These are phyloP conservation scores for Diaporthe vaccinii DNA, from an alignment of 2,329 filamentous ascomycete species.

Conservation along the genomic window DNA sequence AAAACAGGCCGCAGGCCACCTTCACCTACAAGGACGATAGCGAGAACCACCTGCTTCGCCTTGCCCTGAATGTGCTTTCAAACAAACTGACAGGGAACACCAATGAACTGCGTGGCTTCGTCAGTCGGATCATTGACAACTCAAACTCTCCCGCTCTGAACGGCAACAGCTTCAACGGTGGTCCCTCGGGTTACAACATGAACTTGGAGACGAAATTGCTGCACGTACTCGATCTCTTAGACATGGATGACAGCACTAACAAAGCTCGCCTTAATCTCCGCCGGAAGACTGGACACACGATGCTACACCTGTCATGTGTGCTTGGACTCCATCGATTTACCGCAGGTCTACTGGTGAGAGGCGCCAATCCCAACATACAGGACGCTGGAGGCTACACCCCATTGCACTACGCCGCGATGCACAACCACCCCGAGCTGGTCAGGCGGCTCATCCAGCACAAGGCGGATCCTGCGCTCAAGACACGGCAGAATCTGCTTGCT, in stretches of 20 bases:
- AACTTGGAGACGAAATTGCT: constrained; percentile 78
- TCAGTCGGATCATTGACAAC: constrained; percentile 69
- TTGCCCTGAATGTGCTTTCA: constrained; percentile 74
- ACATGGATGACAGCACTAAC: constrained; percentile 80
- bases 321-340: constrained; percentile 82
- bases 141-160: constrained; percentile 60
- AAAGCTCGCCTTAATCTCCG: constrained; percentile 76
- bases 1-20: constrained; percentile 57
- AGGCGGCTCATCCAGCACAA: constrained; percentile 80
- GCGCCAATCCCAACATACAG: constrained; percentile 80
- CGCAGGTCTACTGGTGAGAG: constrained; percentile 80
- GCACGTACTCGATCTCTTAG: constrained; percentile 82
- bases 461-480: constrained; percentile 79
- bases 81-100: constrained; percentile 75
- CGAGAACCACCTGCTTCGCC: constrained; percentile 76
- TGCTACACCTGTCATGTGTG: constrained; percentile 84
- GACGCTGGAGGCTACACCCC: constrained; percentile 87
- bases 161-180: constrained; percentile 51
- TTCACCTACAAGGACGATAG: constrained; percentile 84
- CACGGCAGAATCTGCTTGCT: constrained; percentile 77
- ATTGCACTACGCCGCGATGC: constrained; percentile 84
- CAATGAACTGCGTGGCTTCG: constrained; percentile 72
- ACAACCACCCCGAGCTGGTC: constrained; percentile 81
- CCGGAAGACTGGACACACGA: constrained; percentile 78
- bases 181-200: constrained; percentile 41